Conservation (phyloP, 2,329 filamentous ascomycete genomes). For the Amauroascus verrucosus region DNA sequence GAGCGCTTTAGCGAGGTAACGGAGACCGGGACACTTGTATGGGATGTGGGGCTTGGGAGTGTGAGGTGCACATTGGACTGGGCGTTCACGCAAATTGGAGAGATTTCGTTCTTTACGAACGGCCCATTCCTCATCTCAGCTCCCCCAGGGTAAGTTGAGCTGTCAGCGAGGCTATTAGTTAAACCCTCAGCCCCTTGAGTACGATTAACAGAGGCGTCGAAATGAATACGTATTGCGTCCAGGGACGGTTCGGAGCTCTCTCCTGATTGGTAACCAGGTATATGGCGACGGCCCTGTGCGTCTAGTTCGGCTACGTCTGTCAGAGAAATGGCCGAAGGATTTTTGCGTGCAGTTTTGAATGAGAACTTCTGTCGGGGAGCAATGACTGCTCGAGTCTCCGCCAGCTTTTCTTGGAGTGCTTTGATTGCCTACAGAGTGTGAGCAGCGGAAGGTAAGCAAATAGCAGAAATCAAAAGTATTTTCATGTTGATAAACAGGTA, state of each 20-base stretch:
- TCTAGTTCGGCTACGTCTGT: slow-evolving; percentile 43
- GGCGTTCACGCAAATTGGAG: slow-evolving; percentile 53
- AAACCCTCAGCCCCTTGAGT: slow-evolving; percentile 19
- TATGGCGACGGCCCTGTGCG: slow-evolving; percentile 36
- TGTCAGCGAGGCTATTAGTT: not conserved
- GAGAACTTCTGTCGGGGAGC: slow-evolving; percentile 71
- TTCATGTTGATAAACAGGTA: not conserved
- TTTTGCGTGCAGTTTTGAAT: slow-evolving; percentile 56
- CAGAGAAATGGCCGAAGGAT: slow-evolving; percentile 43
- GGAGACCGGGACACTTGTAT: slow-evolving; percentile 62
- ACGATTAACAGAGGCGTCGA: slow-evolving; percentile 28
- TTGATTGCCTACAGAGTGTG: slow-evolving; percentile 56
- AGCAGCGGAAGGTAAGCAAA: slow-evolving; percentile 8
- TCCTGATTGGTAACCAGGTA: slow-evolving; percentile 35
- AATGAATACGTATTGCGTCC: slow-evolving; percentile 27
- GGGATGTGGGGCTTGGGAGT: slow-evolving; percentile 59
- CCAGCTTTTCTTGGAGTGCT: slow-evolving; percentile 65
- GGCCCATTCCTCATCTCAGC: not conserved
- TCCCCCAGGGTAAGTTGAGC: not conserved
- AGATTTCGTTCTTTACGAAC: slow-evolving; percentile 30
- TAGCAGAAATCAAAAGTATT: not conserved
- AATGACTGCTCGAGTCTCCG: slow-evolving; percentile 55
- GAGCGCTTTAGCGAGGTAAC: slow-evolving; percentile 60
- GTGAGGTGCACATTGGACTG: slow-evolving; percentile 64
- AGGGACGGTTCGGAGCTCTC: slow-evolving; percentile 34